Evolutionary conservation across 768 basidiomycete genomes (phyloP).

Genomic region (Calocera viscosa): DNA sequence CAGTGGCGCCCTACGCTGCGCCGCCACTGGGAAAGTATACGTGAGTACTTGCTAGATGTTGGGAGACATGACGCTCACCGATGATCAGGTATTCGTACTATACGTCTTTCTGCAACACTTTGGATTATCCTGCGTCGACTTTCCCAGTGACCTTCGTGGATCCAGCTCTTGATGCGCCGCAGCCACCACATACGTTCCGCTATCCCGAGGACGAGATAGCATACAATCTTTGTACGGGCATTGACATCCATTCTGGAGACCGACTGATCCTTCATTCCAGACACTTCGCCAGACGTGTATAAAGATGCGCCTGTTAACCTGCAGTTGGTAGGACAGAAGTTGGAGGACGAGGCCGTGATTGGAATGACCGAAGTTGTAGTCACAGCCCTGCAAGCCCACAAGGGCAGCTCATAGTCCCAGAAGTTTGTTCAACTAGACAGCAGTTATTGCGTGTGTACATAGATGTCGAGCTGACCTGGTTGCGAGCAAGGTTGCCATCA

Average conservation of each 20-base stretch:
- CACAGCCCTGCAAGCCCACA: constrained; percentile 25
- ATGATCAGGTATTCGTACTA: constrained; percentile 36
- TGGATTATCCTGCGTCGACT: constrained; percentile 51
- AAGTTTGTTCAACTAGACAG: no score
- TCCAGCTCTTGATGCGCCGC: constrained; percentile 38
- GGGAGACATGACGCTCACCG: background rate
- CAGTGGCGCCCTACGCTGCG: constrained; percentile 48
- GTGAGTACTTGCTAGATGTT: constrained; percentile 27
- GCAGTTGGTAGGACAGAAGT: constrained; percentile 54
- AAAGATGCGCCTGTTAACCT: constrained; percentile 48
- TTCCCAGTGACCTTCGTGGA: constrained; percentile 57
- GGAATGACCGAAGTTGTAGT: constrained; percentile 57
- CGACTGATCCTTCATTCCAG: background rate
- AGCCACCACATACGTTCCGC: constrained; percentile 36
- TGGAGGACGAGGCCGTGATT: constrained; percentile 66
- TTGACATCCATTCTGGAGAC: background rate
- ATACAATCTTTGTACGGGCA: constrained; percentile 39
- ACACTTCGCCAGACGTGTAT: constrained; percentile 35
- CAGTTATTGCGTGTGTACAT: no score
- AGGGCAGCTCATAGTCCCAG: background rate
- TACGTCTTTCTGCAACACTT: constrained; percentile 50
- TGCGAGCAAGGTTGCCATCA: background rate
- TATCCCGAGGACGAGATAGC: constrained; percentile 36
- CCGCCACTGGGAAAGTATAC: constrained; percentile 48
- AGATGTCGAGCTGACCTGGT: background rate